A percentile compares a stretch with the other conserved stretches of the same genome.
phyloP scores from a whole-genome alignment of 345 rosid genomes.

The Ricinus communis region DNA sequence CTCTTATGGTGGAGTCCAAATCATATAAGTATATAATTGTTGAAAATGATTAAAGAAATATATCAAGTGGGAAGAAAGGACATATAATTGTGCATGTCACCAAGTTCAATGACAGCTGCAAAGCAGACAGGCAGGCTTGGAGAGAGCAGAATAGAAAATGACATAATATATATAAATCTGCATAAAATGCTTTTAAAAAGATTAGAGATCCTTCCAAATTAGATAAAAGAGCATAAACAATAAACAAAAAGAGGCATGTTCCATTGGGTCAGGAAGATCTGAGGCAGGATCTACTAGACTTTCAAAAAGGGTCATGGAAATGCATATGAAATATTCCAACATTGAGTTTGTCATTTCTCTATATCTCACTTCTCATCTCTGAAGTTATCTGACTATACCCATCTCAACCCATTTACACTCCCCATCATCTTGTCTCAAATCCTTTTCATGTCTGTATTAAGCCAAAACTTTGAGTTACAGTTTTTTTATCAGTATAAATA shows the following conservation, averaged over 20 bases:
- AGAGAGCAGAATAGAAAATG: constrained; percentile 26
- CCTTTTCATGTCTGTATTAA: constrained; percentile 6
- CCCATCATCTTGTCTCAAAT: constrained; percentile 26
- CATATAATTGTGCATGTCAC: constrained; percentile 51
- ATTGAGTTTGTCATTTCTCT: constrained; percentile 19
- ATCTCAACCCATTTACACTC: constrained; percentile 12
- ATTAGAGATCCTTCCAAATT: constrained; percentile 28
- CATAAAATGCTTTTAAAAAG: background rate
- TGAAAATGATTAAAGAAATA: constrained; percentile 27
- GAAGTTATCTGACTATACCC: constrained; percentile 23
- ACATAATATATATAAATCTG: background rate
- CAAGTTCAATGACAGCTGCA: constrained; percentile 54
- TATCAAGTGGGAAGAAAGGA: constrained; percentile 4
- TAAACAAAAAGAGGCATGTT: constrained; percentile 35
- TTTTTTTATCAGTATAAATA: too few species aligned
- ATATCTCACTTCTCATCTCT: background rate
- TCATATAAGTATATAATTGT: background rate
- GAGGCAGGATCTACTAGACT: constrained; percentile 38
- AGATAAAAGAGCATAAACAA: constrained; percentile 26
- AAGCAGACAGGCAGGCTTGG: constrained; percentile 49
- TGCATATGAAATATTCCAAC: constrained; percentile 37
- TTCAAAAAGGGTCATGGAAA: constrained; percentile 28
- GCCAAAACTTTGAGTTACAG: constrained; percentile 10
- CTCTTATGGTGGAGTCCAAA: constrained; percentile 19
- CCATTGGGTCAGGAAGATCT: constrained; percentile 49